Evolutionary conservation across 495 filamentous ascomycete species (phyloP).

Genomic region (Opeltia flavorubescens): DNA sequence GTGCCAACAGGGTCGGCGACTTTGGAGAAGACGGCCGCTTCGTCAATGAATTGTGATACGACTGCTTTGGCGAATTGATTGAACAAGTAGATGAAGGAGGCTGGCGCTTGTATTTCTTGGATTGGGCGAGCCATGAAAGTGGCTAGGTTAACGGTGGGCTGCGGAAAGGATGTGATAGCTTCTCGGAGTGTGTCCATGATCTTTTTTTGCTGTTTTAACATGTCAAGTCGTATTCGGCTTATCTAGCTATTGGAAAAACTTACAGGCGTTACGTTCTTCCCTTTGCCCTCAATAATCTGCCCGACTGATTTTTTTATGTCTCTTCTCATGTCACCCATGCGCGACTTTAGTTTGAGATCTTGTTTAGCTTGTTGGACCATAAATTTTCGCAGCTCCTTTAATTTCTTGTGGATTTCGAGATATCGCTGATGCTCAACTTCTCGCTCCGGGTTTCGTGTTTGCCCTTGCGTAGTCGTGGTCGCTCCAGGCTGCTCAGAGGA

Average conservation of each 20-base stretch:
- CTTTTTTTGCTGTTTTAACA: slow-evolving; percentile 25
- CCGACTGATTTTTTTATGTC: slow-evolving; percentile 57
- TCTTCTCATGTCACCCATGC: slow-evolving; percentile 63
- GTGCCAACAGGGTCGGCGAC: slow-evolving; percentile 76
- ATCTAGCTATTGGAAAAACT: slow-evolving; percentile 14
- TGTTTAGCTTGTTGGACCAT: slow-evolving; percentile 34
- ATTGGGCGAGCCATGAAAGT: slow-evolving; percentile 48
- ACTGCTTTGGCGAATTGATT: slow-evolving; percentile 71
- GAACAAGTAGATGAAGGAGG: slow-evolving; percentile 65
- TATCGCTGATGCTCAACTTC: slow-evolving; percentile 43
- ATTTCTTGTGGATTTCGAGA: slow-evolving; percentile 50
- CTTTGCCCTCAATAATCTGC: slow-evolving; percentile 52
- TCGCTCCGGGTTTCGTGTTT: slow-evolving; percentile 18
- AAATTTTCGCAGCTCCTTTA: slow-evolving; percentile 57
- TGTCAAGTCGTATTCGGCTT: not conserved
- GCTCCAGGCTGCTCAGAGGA: slow-evolving; percentile 3
- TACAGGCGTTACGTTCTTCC: slow-evolving; percentile 45
- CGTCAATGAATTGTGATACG: slow-evolving; percentile 60
- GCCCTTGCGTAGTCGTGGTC: slow-evolving; percentile 6
- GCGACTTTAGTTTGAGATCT: slow-evolving; percentile 41
- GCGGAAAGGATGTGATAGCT: slow-evolving; percentile 25
- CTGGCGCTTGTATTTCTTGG: slow-evolving; percentile 45
- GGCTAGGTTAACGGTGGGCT: slow-evolving; percentile 50
- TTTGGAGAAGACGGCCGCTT: slow-evolving; percentile 53
- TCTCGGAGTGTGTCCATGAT: slow-evolving; percentile 34